Base-by-base conservation (phyloP, 2,329 filamentous ascomycete genomes). In the Cladophialophora immunda region DNA sequence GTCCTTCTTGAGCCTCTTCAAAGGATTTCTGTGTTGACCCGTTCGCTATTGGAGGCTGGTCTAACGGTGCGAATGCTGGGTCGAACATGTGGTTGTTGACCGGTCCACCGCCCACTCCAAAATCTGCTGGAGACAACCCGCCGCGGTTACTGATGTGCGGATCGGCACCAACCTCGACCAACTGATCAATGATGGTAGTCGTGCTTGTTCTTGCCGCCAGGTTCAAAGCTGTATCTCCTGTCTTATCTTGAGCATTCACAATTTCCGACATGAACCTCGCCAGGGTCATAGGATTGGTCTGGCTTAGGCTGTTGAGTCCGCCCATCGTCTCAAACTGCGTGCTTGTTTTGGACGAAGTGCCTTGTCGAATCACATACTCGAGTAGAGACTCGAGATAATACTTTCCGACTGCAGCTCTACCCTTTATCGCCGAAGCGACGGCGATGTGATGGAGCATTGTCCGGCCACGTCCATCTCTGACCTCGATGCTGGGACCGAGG, bases 371-470 rank as follows among this genome's bases (percentile, higher is more conserved):
- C 13, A 98, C 91, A 83, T 96, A 98, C 76, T 97, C 94, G 0
- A 99, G 84, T 11, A 99, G 84, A 30, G 93, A 94, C 79, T 99
- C 95, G 1, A 99, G 87, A 74, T 99, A 99, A 77, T 98, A 97
- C 71, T 94, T 92, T 76, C 93, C 97, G 25, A 95, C 94, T 50
- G 92, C 89, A 65, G 92, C 94, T 57, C 95, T 89, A 6, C 94
- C 94, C 76, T 97, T 97, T 74, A 98, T 95, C 6, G 94, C 95
- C 68, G 94, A 97, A 17, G 95, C 96, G 36, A 98, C 89, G 4
- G 95, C 94, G 73, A 99, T 98, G 76, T 99, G 95, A 76, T 99
- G 95, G 27, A 99, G 83, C 15, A 98, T 93, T 0, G 94, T 98
- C 41, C 95, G 87, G 8, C 94, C 94, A 78, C 93, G 93, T 53